Evolutionary conservation across 2,329 filamentous ascomycete species (phyloP).

Genomic region (Sporothrix schenckii): DNA sequence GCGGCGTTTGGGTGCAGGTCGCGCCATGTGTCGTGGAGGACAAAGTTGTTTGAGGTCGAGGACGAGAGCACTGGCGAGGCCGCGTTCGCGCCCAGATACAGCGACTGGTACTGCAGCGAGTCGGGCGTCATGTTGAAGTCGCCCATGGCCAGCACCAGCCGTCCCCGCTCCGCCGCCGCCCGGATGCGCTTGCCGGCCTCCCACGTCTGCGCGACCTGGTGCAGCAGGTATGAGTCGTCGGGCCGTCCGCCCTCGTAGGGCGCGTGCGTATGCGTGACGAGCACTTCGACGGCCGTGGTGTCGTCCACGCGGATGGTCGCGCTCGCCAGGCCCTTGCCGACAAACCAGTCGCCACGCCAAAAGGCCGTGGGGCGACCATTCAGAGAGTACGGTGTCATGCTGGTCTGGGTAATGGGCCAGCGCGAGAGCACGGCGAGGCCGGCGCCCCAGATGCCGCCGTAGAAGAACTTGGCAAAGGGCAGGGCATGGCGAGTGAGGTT

Average conservation of each 20-base stretch:
- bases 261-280: constrained; percentile 89
- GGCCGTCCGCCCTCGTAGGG: constrained; percentile 75
- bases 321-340: constrained; percentile 89
- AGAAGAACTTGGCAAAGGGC: constrained; percentile 92
- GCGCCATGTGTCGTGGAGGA: constrained; percentile 82
- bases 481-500: constrained; percentile 70
- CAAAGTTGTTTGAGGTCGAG: constrained; percentile 51
- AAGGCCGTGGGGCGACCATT: constrained; percentile 94
- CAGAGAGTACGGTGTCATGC: constrained; percentile 83
- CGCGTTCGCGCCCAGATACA: constrained; percentile 61
- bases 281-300: constrained; percentile 75
- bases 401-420: constrained; percentile 90
- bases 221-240: constrained; percentile 79
- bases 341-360: constrained; percentile 93
- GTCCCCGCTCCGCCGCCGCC: constrained; percentile 72
- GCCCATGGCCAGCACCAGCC: constrained; percentile 81
- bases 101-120: constrained; percentile 79
- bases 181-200: constrained; percentile 88
- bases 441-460: constrained; percentile 83
- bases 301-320: constrained; percentile 71
- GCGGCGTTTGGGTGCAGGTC: constrained; percentile 81
- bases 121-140: constrained; percentile 97
- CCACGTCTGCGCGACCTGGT: constrained; percentile 92
- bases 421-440: constrained; percentile 85
- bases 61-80: constrained; percentile 43